Conservation (phyloP, 2,329 filamentous ascomycete species). For the Onygena corvina region DNA sequence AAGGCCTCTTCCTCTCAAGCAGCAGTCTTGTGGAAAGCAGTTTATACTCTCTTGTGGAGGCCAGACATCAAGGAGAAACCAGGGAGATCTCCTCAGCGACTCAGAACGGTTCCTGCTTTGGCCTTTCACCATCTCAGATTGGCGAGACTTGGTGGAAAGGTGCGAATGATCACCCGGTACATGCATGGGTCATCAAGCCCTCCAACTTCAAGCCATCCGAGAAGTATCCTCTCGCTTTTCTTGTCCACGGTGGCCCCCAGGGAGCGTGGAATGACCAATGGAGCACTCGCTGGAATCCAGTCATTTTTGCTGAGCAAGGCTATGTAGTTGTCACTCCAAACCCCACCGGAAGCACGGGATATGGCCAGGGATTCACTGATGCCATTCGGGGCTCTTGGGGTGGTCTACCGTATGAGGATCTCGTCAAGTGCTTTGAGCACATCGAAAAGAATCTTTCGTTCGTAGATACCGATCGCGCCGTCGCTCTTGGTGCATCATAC, state of each 20-base stretch:
- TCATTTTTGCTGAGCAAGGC: conserved; percentile 49
- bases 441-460: conserved; percentile 41
- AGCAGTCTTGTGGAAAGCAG: conserved; percentile 37
- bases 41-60: conserved; percentile 32
- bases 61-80: conserved; percentile 21
- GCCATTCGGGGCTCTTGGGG: conserved; percentile 43
- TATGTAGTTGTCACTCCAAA: conserved; percentile 51
- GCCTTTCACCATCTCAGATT: conserved; percentile 32
- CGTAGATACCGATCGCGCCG: conserved; percentile 42
- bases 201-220: conserved; percentile 35
- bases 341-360: conserved; percentile 47
- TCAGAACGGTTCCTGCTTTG: conserved; percentile 29
- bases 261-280: conserved; percentile 43
- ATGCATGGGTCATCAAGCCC: conserved; percentile 39
- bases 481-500: conserved; percentile 44
- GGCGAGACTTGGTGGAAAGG: conserved; percentile 37
- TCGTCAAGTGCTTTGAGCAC: conserved; percentile 43
- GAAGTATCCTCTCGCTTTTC: conserved; percentile 44
- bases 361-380: conserved; percentile 44
- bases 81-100: conserved; percentile 30
- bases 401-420: conserved; percentile 44
- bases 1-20: conserved; percentile 32
- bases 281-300: conserved; percentile 44
- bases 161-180: conserved; percentile 33
- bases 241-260: conserved; percentile 44